Evolutionary conservation across 2,329 filamentous ascomycete genomes (phyloP), one percentile per base, ranked within the genome.

Genomic region (Talaromyces marneffei): DNA sequence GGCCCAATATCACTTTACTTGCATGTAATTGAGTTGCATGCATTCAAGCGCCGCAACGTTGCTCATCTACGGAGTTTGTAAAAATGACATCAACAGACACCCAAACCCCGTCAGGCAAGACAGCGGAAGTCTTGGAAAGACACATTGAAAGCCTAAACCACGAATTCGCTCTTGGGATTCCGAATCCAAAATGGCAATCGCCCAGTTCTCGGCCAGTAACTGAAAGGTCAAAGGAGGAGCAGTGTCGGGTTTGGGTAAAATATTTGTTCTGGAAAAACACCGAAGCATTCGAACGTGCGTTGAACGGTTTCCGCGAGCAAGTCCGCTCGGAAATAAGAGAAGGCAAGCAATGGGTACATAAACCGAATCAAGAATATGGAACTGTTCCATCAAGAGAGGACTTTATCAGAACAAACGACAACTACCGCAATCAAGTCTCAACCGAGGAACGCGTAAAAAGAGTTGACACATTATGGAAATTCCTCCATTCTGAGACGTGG

Each of bases 401-500:
- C 46, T 64, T 65, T n/a, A 35, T 70, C 10, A 59, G 57, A 52
- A 61, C 55, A n/a, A 65, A 67, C 46, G 50, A 44, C 37, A 48
- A 29, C 29, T 60, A 59, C 10, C 20, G 54, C 8, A 20, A 20
- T 35, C 29, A 23, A 55, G 20, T 72, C 27, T 63, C 66, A 5
- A 55, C 57, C 16, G 46, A 48, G 9, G 68, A 74, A 53, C 66
- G 69, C 27, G 57, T 66, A 8, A 61, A 66, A 27, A 66, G 74
- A 18, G 59, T 75, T 23, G 31, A 63, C 16, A 67, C 72, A 35
- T 61, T 78, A 10, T 44, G 66, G 27, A 58, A 65, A 2, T 54
- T 72, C 14, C 63, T 78, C 25, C 52, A 70, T 3, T 71, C 76
- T 35, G 71, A 77, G 52, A 39, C 71, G 7, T 73, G 72, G 48